Percentiles rank a stretch among this genome's conserved stretches.
Evolutionary conservation across 306 rosid genomes (phyloP).

Genomic region (Canavalia ensiformis): DNA sequence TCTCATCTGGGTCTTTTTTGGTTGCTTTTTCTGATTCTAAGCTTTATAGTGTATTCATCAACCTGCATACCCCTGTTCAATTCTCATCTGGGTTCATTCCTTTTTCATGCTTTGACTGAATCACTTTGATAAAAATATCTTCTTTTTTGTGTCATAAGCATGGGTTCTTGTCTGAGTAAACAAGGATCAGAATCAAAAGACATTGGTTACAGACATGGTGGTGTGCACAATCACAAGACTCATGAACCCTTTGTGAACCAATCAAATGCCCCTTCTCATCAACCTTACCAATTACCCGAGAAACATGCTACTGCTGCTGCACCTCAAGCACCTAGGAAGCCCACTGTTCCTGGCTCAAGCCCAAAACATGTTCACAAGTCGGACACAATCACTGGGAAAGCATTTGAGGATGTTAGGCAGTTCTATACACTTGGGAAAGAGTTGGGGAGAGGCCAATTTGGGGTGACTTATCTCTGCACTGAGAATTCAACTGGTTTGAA

Average conservation of each 20-base stretch:
- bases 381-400: slow-evolving; percentile 69
- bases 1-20: slow-evolving; percentile 26
- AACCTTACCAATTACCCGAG: slow-evolving; percentile 55
- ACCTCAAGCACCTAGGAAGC: slow-evolving; percentile 47
- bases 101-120: slow-evolving; percentile 14
- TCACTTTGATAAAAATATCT: slow-evolving; percentile 21
- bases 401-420: slow-evolving; percentile 76
- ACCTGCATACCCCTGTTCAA: not conserved
- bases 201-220: slow-evolving; percentile 60
- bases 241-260: slow-evolving; percentile 59
- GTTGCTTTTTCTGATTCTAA: slow-evolving; percentile 40
- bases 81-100: slow-evolving; percentile 42
- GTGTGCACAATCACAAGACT: slow-evolving; percentile 48
- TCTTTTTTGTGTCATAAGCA: slow-evolving; percentile 37
- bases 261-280: slow-evolving; percentile 51
- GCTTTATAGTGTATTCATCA: not conserved
- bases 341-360: slow-evolving; percentile 46
- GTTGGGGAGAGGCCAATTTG: slow-evolving; percentile 94
- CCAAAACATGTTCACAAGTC: slow-evolving; percentile 53
- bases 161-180: slow-evolving; percentile 80
- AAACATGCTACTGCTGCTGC: slow-evolving; percentile 41
- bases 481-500: slow-evolving; percentile 72
- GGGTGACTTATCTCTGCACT: slow-evolving; percentile 80
- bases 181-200: slow-evolving; percentile 48
- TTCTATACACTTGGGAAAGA: slow-evolving; percentile 74